Conservation (phyloP, 352 stramenopile genomes). For the Elongisporangium anandrum region DNA sequence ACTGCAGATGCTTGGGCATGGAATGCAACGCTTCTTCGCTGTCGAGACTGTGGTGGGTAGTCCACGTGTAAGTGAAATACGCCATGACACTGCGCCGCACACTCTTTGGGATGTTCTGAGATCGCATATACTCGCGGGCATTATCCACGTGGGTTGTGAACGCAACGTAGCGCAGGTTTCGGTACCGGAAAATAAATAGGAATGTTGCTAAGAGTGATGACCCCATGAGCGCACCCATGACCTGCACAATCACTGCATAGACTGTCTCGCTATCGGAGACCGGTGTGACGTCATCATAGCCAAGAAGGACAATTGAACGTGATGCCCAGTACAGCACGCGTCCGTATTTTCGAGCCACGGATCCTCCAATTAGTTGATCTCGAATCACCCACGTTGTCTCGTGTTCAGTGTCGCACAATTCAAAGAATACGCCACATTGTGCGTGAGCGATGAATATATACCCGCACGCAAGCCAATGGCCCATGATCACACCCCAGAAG, state of each 20-base stretch:
- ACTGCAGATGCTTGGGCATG: slow-evolving; percentile 64
- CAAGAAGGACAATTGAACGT: slow-evolving; percentile 50
- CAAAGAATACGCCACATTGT: slow-evolving; percentile 47
- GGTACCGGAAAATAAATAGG: slow-evolving; percentile 70
- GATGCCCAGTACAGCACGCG: slow-evolving; percentile 58
- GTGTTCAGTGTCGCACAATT: slow-evolving; percentile 31
- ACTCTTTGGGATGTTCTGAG: slow-evolving; percentile 46
- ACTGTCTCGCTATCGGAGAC: slow-evolving; percentile 51
- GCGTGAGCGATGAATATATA: slow-evolving; percentile 70
- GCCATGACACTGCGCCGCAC: slow-evolving; percentile 46
- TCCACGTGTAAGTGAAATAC: slow-evolving; percentile 69
- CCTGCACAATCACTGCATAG: slow-evolving; percentile 38
- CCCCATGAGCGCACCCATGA: slow-evolving; percentile 47
- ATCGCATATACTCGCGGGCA: slow-evolving; percentile 66
- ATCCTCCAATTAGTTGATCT: slow-evolving; percentile 41
- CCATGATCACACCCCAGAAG: slow-evolving; percentile 19
- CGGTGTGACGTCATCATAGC: slow-evolving; percentile 63
- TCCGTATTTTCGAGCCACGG: slow-evolving; percentile 40
- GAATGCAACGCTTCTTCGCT: slow-evolving; percentile 51
- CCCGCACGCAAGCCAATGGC: slow-evolving; percentile 56
- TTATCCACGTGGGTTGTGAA: slow-evolving; percentile 66
- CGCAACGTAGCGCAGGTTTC: slow-evolving; percentile 39
- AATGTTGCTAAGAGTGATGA: slow-evolving; percentile 61
- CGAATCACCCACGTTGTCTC: slow-evolving; percentile 60
- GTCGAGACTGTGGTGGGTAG: slow-evolving; percentile 54